Conservation (phyloP, 176 grass and related monocot species). For the Zizania latifolia region DNA sequence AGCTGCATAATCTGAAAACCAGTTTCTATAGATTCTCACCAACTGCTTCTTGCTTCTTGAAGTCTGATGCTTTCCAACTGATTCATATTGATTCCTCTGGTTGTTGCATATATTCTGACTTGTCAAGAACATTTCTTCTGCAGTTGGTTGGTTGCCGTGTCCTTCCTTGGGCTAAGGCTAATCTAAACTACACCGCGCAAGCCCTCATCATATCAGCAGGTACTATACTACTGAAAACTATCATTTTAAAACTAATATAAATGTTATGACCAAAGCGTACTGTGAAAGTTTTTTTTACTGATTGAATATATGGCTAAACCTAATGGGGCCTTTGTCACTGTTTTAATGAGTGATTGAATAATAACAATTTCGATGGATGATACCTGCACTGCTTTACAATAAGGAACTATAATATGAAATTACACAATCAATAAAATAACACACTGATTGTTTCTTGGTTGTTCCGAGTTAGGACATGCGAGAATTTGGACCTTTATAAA, state of each 20-base stretch:
- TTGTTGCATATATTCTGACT: slow-evolving; percentile 31
- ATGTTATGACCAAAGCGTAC: background rate
- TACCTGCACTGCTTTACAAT: background rate
- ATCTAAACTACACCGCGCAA: slow-evolving; percentile 96
- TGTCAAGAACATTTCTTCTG: background rate
- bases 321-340: background rate
- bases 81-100: background rate
- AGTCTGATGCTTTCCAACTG: too few relatives aligned
- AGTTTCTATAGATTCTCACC: too few relatives aligned
- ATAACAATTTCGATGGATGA: background rate
- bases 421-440: background rate
- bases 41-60: too few relatives aligned
- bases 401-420: background rate
- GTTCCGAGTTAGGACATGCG: background rate
- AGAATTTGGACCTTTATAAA: background rate
- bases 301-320: background rate
- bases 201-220: slow-evolving; percentile 93
- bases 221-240: slow-evolving; percentile 24
- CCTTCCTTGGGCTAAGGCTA: slow-evolving; percentile 92
- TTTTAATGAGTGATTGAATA: background rate
- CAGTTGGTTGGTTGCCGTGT: slow-evolving; percentile 87
- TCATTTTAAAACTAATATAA: background rate
- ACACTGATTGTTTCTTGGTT: background rate
- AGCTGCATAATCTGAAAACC: too few relatives aligned
- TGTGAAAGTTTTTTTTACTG: background rate